These are phyloP conservation scores for Gigaspora rosea DNA, from an alignment of 192 early-diverging fungal species.

Conservation along the genomic window DNA sequence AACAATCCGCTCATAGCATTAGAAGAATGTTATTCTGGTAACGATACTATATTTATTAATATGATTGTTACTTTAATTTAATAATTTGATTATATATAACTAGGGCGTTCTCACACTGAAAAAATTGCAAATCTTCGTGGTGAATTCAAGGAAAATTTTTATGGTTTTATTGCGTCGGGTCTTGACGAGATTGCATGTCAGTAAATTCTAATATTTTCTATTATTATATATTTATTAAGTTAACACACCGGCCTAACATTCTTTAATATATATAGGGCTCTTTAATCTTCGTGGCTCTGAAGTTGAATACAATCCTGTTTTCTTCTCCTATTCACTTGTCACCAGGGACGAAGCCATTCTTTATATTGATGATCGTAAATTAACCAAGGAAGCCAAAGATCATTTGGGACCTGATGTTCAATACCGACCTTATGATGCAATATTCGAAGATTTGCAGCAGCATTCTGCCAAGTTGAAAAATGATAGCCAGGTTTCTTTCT, in stretches of 20 bases:
- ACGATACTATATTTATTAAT: conserved; percentile 9
- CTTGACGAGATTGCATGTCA: conserved; percentile 93
- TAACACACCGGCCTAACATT: neutral
- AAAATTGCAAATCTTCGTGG: conserved; percentile 76
- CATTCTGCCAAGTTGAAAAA: conserved; percentile 40
- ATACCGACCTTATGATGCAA: conserved; percentile 70
- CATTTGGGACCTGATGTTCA: conserved; percentile 64
- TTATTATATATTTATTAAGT: neutral
- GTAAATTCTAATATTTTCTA: neutral
- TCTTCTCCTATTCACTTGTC: conserved; percentile 89
- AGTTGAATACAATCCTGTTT: conserved; percentile 95
- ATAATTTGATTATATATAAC: neutral
- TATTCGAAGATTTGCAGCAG: conserved; percentile 74
- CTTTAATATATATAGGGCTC: conserved; percentile 50
- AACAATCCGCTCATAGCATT: conserved; percentile 65
- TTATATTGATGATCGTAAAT: conserved; percentile 76
- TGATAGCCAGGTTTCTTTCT: conserved; percentile 37
- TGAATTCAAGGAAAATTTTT: conserved; percentile 62
- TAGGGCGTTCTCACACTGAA: conserved; percentile 50
- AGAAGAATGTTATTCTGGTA: conserved; percentile 71
- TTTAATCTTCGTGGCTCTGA: conserved; percentile 97
- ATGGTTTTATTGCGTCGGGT: conserved; percentile 82
- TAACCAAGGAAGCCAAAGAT: conserved; percentile 58
- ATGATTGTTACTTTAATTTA: neutral
- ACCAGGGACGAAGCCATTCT: conserved; percentile 68